phyloP scores from a whole-genome alignment of 2,329 filamentous ascomycete genomes.

The Ophiocordyceps camponoti-leonardi region DNA sequence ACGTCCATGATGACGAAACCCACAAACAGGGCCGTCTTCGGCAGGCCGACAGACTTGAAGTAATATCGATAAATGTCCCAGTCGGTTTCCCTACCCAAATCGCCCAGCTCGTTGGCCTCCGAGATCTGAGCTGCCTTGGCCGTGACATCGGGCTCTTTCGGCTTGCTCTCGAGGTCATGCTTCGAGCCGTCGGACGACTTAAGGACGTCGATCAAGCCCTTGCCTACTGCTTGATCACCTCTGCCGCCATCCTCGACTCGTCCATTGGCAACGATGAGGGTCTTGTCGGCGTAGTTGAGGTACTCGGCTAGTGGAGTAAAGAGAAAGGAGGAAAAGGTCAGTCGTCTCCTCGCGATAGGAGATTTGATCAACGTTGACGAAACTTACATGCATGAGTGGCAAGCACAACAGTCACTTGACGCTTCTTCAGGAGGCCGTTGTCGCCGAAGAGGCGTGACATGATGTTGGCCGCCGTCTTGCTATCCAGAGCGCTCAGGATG shows the following conservation, averaged over 20 bases:
- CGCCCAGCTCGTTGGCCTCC: constrained; percentile 1
- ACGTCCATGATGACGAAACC: constrained; percentile 2
- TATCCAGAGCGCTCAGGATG: constrained; percentile 70
- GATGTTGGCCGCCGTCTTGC: constrained; percentile 3
- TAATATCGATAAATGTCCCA: constrained; percentile 6
- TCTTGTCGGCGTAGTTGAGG: constrained; percentile 4
- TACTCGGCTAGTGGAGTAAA: not conserved
- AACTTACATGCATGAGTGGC: constrained; percentile 3
- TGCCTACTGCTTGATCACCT: not conserved
- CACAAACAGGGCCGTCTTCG: constrained; percentile 2
- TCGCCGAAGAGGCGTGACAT: constrained; percentile 5
- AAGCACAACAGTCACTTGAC: constrained; percentile 4
- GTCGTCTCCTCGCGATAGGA: constrained; percentile 1
- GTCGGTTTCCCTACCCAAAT: constrained; percentile 3
- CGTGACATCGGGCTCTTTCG: not conserved
- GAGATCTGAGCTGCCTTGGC: constrained; percentile 1
- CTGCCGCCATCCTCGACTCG: constrained; percentile 1
- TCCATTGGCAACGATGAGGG: constrained; percentile 1
- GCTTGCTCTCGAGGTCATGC: not conserved
- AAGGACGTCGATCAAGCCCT: not conserved
- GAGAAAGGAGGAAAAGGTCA: not conserved
- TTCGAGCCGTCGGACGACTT: not conserved
- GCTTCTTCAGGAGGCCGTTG: constrained; percentile 5
- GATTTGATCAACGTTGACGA: constrained; percentile 1
- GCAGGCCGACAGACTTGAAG: constrained; percentile 4